Conservation (phyloP, 2,329 filamentous ascomycete genomes). For the Cryphonectria naterciae region DNA sequence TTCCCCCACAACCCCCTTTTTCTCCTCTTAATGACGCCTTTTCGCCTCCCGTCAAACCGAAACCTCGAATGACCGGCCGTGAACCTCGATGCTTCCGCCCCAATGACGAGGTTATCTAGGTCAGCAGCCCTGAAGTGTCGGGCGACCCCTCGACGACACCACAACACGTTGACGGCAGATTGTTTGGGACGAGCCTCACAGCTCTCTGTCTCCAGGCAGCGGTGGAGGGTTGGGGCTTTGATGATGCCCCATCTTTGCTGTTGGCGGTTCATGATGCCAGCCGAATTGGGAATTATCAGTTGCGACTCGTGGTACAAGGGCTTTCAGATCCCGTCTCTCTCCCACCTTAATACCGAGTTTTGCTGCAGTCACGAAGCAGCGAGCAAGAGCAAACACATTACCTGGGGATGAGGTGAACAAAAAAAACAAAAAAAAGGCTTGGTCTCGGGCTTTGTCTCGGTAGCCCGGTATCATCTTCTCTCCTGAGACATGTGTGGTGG, state of each 20-base stretch:
- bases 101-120: not conserved
- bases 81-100: not conserved
- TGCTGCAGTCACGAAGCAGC: not conserved
- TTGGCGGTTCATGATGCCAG: not conserved
- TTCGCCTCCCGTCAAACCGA: conserved; percentile 12
- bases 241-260: no score
- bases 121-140: not conserved
- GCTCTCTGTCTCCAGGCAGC: not conserved
- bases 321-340: not conserved
- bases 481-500: conserved; percentile 11
- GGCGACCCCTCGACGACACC: not conserved
- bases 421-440: not conserved
- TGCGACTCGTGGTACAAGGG: not conserved
- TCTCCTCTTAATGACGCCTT: conserved; percentile 24
- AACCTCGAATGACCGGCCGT: conserved; percentile 7
- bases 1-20: not conserved
- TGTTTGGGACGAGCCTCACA: not conserved
- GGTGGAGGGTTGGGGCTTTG: not conserved
- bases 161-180: not conserved
- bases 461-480: conserved; percentile 10
- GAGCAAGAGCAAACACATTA: conserved; percentile 12
- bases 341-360: conserved; percentile 9
- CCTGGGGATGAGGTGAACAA: not conserved
- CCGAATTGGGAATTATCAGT: not conserved
- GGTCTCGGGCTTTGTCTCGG: conserved; percentile 10